Base-by-base conservation (phyloP, 2,329 filamentous ascomycete genomes). In the Alternaria novae-zelandiae region DNA sequence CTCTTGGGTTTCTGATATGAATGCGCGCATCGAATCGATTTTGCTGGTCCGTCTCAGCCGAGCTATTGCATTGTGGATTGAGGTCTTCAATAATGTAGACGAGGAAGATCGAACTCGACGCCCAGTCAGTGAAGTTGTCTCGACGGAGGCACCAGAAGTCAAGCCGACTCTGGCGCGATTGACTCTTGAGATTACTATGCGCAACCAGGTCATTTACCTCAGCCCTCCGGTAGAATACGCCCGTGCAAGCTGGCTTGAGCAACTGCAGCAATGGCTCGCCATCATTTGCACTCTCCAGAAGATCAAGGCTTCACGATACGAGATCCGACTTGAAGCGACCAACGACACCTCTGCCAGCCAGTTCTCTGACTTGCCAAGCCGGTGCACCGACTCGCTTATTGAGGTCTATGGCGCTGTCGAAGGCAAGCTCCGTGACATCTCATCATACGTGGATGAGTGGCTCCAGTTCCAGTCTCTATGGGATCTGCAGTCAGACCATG, bases 381-480 rank as follows among this genome's bases (percentile, higher is more conserved):
- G 91, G 74, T 98, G 95, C 79, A 92, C 94, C 20, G 87, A 90
- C 50, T 88, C 91, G 61, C 86, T 99, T 20, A 87, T 89, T 49
- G 87, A 90, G 64, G 94, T 97, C 1, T 97, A 98, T 77, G 86
- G 86, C 32, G 90, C 91, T 0, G 88, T 99, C 10, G 94, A 98
- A 80, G 88, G 88, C 68, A 97, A 96, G 80, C 83, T 99, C 5
- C 85, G 86, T 15, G 89, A 91, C 46, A 93, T 98, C 30, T 88
- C 91, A 41, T 85, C 86, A 5, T 99, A 99, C 71, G 93, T 99
- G 10, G 94, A 97, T 78, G 96, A 98, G 80, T 99, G 96, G 96
- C 86, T 99, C 49, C 96, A 97, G 73, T 99, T 98, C 82, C 96
- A 99, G 80, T 98, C 95, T 7, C 86, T 99, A 1, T 99, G 96